phyloP scores from a whole-genome alignment of 2,329 filamentous ascomycete species.

The Phialophora expanda region DNA sequence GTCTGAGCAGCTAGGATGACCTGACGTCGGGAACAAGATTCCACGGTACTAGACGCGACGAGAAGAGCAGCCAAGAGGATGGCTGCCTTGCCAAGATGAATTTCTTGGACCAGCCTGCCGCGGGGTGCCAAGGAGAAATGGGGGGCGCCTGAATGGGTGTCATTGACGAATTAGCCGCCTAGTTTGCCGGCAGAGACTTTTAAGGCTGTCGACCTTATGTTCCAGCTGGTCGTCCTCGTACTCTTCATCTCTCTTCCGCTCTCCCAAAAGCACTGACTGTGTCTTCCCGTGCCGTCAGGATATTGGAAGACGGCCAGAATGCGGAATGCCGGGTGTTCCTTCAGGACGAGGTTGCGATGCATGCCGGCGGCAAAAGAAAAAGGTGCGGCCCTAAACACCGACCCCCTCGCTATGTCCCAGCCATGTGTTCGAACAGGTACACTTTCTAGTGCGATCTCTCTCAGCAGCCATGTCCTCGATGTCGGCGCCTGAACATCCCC shows the following conservation, averaged over 20 bases:
- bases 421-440: neutral
- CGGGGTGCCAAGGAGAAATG: no score
- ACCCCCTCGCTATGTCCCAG: no score
- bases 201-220: neutral
- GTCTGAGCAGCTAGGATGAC: neutral
- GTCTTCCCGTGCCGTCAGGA: neutral
- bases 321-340: conserved; percentile 57
- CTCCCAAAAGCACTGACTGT: neutral
- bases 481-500: conserved; percentile 51
- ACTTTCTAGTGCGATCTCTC: conserved; percentile 54
- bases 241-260: neutral
- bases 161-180: neutral
- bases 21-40: neutral
- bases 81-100: neutral
- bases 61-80: neutral
- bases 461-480: conserved; percentile 53
- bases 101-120: neutral
- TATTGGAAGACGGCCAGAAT: neutral
- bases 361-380: conserved; percentile 61
- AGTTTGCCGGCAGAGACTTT: neutral
- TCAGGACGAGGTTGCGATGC: conserved; percentile 58
- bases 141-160: neutral
- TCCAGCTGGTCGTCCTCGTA: neutral
- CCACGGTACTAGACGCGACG: neutral
- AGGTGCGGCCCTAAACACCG: conserved; percentile 45